These are phyloP conservation scores for Pleomassaria siparia DNA, from an alignment of 2,329 filamentous ascomycete species.

Conservation along the genomic window DNA sequence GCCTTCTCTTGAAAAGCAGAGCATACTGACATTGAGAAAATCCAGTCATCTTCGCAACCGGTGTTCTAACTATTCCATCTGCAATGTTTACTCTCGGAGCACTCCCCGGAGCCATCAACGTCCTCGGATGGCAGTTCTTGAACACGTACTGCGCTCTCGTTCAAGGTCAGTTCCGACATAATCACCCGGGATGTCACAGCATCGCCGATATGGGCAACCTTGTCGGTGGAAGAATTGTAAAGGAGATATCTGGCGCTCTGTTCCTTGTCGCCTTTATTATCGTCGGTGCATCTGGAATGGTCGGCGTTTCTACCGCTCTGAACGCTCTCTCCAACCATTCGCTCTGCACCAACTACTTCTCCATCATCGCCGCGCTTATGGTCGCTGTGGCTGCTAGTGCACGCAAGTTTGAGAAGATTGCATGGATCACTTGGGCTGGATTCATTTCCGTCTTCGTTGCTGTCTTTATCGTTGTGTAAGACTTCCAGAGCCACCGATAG, in stretches of 20 bases:
- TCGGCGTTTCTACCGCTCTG: slow-evolving; percentile 60
- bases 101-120: slow-evolving; percentile 50
- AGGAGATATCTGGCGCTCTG: slow-evolving; percentile 57
- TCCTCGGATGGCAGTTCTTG: slow-evolving; percentile 51
- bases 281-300: slow-evolving; percentile 59
- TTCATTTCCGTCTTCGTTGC: slow-evolving; percentile 61
- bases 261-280: slow-evolving; percentile 63
- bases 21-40: not conserved
- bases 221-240: slow-evolving; percentile 55
- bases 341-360: slow-evolving; percentile 62
- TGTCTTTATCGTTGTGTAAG: slow-evolving; percentile 57
- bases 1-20: not conserved
- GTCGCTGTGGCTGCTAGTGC: slow-evolving; percentile 56
- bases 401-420: slow-evolving; percentile 63
- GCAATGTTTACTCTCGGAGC: slow-evolving; percentile 53
- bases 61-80: slow-evolving; percentile 53
- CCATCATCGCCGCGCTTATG: slow-evolving; percentile 56
- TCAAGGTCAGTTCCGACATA: slow-evolving; percentile 55
- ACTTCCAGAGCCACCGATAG: not conserved
- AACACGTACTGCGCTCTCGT: slow-evolving; percentile 55
- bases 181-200: slow-evolving; percentile 54
- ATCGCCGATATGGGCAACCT: slow-evolving; percentile 61
- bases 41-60: slow-evolving; percentile 51
- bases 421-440: slow-evolving; percentile 64
- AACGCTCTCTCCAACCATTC: slow-evolving; percentile 63